phyloP scores from a whole-genome alignment of 2,329 filamentous ascomycete genomes.

The Neofusicoccum cordaticola region DNA sequence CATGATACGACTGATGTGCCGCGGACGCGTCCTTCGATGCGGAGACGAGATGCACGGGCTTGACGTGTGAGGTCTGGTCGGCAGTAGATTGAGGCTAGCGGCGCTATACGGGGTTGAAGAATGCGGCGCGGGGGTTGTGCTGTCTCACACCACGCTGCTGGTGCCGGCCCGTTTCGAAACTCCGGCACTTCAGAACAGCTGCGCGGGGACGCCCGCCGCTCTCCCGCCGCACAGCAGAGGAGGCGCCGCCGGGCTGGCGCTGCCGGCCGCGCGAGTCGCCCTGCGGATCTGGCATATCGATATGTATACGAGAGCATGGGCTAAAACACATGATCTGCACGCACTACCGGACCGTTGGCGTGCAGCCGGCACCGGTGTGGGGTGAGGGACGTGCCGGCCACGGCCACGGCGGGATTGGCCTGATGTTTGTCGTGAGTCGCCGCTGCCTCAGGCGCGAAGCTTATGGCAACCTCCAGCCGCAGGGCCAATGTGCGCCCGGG shows the following conservation, averaged over 20 bases:
- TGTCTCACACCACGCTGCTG: not conserved
- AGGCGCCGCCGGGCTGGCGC: not conserved
- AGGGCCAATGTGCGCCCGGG: not conserved
- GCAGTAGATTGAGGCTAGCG: not conserved
- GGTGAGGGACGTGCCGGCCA: not conserved
- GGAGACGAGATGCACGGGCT: slow-evolving; percentile 14
- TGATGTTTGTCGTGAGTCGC: slow-evolving; percentile 5
- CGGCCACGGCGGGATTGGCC: not conserved
- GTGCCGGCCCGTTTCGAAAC: not conserved
- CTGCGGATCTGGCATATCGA: not conserved
- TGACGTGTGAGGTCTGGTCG: not conserved
- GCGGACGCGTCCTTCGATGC: not conserved
- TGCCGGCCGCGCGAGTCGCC: not conserved
- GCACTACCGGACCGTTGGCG: slow-evolving; percentile 12
- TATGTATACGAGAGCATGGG: slow-evolving; percentile 5
- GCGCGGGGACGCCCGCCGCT: not conserved
- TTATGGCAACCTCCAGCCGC: not conserved
- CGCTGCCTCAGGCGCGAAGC: not conserved
- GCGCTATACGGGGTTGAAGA: not conserved
- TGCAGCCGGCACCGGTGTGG: not conserved
- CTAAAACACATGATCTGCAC: slow-evolving; percentile 1
- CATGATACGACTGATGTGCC: slow-evolving; percentile 2
- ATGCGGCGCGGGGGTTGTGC: not conserved
- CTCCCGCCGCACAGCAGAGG: not conserved
- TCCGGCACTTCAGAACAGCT: not conserved